Percentiles rank a stretch among this genome's conserved stretches.
Conservation (phyloP, 1,284 basidiomycete genomes). For the Cystobasidium sp. region DNA sequence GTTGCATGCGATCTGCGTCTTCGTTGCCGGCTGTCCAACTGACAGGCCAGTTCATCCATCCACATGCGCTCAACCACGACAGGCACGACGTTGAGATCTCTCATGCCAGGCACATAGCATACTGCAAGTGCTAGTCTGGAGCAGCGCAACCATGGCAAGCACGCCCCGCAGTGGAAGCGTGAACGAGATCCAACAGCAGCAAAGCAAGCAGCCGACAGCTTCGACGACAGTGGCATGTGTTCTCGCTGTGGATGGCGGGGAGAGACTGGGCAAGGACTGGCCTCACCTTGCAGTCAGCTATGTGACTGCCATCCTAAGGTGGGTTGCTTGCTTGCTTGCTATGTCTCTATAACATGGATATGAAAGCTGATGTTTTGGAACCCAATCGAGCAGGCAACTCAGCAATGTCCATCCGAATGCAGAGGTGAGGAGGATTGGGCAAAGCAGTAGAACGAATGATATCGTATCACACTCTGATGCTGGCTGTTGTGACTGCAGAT, state of each 20-base stretch:
- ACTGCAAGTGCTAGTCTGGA: not conserved
- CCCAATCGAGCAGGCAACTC: slow-evolving; percentile 32
- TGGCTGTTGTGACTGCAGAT: slow-evolving; percentile 6
- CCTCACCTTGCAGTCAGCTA: slow-evolving; percentile 22
- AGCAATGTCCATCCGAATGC: slow-evolving; percentile 34
- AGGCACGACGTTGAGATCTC: not conserved
- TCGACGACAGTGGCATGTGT: slow-evolving; percentile 21
- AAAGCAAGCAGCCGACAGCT: not conserved
- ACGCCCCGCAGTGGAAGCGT: not conserved
- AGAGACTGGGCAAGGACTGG: slow-evolving; percentile 30
- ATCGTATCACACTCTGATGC: slow-evolving; percentile 3
- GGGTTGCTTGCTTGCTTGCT: not conserved
- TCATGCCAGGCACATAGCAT: not conserved
- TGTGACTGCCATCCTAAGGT: slow-evolving; percentile 40
- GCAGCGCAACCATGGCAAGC: not conserved
- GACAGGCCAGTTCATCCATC: too few species aligned
- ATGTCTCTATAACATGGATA: too few species aligned
- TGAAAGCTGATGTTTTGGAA: not conserved
- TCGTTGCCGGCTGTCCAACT: too few species aligned
- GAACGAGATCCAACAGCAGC: not conserved
- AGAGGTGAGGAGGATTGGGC: slow-evolving; percentile 11
- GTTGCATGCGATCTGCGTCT: too few species aligned
- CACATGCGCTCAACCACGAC: too few species aligned
- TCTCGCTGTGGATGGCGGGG: slow-evolving; percentile 41
- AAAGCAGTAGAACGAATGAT: not conserved